phyloP scores from a whole-genome alignment of 2,329 filamentous ascomycete genomes.

The Eurotiales sp. region DNA sequence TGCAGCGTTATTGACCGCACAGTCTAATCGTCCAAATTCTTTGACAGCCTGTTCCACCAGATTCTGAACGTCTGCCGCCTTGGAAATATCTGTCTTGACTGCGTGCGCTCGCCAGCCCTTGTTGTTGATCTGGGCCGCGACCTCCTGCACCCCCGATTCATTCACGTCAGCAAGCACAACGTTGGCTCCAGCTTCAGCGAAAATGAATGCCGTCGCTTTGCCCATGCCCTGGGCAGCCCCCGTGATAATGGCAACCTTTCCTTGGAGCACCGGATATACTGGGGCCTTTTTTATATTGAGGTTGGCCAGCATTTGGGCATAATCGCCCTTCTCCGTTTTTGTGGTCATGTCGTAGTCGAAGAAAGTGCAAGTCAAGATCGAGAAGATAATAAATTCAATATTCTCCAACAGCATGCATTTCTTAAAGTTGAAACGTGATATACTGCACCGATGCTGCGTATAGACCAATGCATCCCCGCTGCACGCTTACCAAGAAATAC shows the following conservation, averaged over 20 bases:
- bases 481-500: too few relatives aligned
- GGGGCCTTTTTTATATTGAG: neutral
- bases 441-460: too few relatives aligned
- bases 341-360: neutral
- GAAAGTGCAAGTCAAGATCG: too few relatives aligned
- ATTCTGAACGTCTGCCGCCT: neutral
- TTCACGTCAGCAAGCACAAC: constrained; percentile 78
- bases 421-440: too few relatives aligned
- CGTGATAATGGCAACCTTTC: constrained; percentile 20
- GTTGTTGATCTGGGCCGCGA: constrained; percentile 29
- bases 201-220: constrained; percentile 44
- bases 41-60: neutral
- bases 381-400: neutral
- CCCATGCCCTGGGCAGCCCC: constrained; percentile 31
- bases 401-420: neutral
- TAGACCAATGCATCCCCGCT: too few relatives aligned
- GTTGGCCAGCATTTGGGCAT: neutral
- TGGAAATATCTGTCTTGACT: constrained; percentile 20
- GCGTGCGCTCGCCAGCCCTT: constrained; percentile 41
- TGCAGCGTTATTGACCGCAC: constrained; percentile 4
- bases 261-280: constrained; percentile 4
- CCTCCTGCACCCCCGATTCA: constrained; percentile 20
- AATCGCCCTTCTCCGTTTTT: neutral
- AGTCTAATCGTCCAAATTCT: neutral
- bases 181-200: constrained; percentile 75